phyloP scores from a whole-genome alignment of 1,139 yeast genomes.

The Geotrichum histeridarum region DNA sequence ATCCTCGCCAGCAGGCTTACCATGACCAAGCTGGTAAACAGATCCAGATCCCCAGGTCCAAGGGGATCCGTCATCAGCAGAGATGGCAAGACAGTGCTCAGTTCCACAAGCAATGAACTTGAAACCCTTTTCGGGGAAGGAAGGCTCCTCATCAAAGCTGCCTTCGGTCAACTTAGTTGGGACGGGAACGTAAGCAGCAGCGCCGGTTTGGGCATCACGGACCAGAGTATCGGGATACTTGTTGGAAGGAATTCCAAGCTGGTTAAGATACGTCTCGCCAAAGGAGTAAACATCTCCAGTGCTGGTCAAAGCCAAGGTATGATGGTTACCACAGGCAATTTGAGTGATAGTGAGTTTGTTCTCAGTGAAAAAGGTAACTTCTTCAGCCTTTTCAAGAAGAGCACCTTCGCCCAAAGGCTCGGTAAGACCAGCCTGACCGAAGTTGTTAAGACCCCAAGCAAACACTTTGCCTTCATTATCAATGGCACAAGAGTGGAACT shows the following conservation, averaged over 20 bases:
- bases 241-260: constrained; percentile 71
- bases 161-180: constrained; percentile 60
- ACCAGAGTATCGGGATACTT: constrained; percentile 63
- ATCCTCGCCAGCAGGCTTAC: constrained; percentile 78
- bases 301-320: constrained; percentile 67
- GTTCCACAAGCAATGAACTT: constrained; percentile 76
- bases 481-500: constrained; percentile 91
- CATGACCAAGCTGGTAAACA: constrained; percentile 92
- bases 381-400: constrained; percentile 64
- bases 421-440: constrained; percentile 89
- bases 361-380: constrained; percentile 54
- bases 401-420: constrained; percentile 60
- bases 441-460: constrained; percentile 95
- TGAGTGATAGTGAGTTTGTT: constrained; percentile 49
- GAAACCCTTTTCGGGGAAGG: constrained; percentile 46
- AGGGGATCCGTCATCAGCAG: constrained; percentile 68
- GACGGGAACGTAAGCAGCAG: constrained; percentile 78
- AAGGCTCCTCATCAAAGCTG: constrained; percentile 30
- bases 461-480: constrained; percentile 64
- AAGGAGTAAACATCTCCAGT: constrained; percentile 73
- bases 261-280: constrained; percentile 93
- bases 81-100: constrained; percentile 84
- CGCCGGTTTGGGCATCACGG: constrained; percentile 65
- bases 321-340: constrained; percentile 93
- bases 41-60: constrained; percentile 98